Evolutionary conservation across 1,139 yeast species (phyloP), one percentile per base, ranked within the genome.

Genomic region (Candida smagusa): DNA sequence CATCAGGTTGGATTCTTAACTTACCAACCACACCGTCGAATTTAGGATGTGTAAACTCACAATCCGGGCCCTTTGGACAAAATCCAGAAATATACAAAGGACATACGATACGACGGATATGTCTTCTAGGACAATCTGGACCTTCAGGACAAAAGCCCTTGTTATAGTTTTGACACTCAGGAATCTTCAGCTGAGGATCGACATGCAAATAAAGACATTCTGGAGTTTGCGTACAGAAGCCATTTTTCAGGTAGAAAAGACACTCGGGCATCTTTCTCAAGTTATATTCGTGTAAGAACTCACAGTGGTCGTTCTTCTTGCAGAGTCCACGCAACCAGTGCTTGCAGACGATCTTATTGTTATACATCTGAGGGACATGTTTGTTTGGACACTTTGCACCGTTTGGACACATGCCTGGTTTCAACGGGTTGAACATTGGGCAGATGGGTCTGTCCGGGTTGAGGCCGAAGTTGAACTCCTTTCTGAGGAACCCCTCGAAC

Each of bases 251-350:
- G 60, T 77, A 90, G 58, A 87, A 87, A 28, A 89, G 76, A 62
- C 98, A 94, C 60, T 94, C 98, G 2, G 98, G 98, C 96, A 94
- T 90, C 59, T 87, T 89, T 44, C 96, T 76, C 50, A 92, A 66
- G 56, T 92, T 92, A 58, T 90, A 92, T 55, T 94, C 99, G 61
- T 94, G 99, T 35, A 94, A 65, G 54, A 88, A 94, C 65, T 94
- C 99, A 63, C 98, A 94, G 46, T 86, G 90, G 51, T 90, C 96
- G 38, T 95, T 95, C 67, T 90, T 92, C 65, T 94, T 94, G 63
- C 99, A 94, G 28, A 94, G 74, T 0, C 98, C 98, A 50, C 97
- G 77, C 34, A 94, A 77, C 99, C 99, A 92, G 68, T 92, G 97
- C 72, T 94, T 92, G 59, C 98, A 92, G 12, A 92, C 98, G 39